Conservation (phyloP, 495 filamentous ascomycete species). For the Penicillium paradoxum region DNA sequence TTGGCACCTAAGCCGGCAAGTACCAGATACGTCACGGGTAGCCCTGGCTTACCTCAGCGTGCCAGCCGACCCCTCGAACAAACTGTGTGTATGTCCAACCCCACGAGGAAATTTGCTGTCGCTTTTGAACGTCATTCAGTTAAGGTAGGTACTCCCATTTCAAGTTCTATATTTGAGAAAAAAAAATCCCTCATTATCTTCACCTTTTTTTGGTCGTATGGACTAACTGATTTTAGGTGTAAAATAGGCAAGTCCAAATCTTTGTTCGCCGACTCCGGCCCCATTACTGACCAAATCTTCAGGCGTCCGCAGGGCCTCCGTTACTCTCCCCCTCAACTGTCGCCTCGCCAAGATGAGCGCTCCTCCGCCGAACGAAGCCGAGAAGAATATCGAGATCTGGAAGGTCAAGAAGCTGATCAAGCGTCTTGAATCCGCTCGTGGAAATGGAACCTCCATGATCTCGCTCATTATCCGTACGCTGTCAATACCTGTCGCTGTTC, state of each 20-base stretch:
- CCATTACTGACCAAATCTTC: constrained; percentile 17
- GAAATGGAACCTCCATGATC: constrained; percentile 98
- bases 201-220: not conserved
- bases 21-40: constrained; percentile 10
- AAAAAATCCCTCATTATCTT: not conserved
- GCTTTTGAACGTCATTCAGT: constrained; percentile 32
- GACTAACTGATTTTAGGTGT: constrained; percentile 13
- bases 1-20: not conserved
- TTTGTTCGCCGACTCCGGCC: constrained; percentile 16
- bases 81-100: constrained; percentile 19
- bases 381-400: constrained; percentile 91
- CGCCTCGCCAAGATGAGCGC: constrained; percentile 74
- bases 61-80: constrained; percentile 23
- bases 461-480: constrained; percentile 87
- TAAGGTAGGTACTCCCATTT: constrained; percentile 14
- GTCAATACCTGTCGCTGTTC: constrained; percentile 23
- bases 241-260: constrained; percentile 9
- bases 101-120: constrained; percentile 44
- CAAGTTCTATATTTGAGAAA: not conserved
- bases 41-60: constrained; percentile 27
- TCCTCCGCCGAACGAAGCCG: constrained; percentile 82
- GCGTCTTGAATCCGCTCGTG: constrained; percentile 83
- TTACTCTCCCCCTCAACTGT: constrained; percentile 25
- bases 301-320: constrained; percentile 25
- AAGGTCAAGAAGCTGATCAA: constrained; percentile 98